Conservation (phyloP, 1,284 basidiomycete genomes). For the Ceratorhiza oryzae-sativae region DNA sequence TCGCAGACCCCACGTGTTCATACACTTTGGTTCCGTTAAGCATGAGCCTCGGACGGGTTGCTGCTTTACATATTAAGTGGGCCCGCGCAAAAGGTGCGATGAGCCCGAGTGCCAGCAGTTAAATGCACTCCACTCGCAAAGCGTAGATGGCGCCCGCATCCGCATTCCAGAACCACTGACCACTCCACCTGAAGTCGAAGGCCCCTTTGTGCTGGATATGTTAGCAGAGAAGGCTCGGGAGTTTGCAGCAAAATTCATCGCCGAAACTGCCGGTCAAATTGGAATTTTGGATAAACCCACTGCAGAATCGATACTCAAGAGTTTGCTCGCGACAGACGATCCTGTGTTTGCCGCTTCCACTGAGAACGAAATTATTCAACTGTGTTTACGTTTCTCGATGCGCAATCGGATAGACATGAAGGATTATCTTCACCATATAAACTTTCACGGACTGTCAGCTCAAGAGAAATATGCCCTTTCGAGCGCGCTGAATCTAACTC, state of each 20-base stretch:
- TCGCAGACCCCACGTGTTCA: no score
- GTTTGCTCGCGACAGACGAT: conserved; percentile 56
- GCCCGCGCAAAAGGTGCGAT: conserved; percentile 64
- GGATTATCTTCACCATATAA: conserved; percentile 59
- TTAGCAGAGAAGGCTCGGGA: conserved; percentile 57
- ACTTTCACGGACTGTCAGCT: conserved; percentile 61
- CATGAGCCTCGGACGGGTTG: conserved; percentile 61
- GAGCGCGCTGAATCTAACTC: conserved; percentile 52
- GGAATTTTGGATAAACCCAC: not conserved
- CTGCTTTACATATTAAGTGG: conserved; percentile 66
- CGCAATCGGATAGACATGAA: conserved; percentile 57
- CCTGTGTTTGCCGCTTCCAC: conserved; percentile 61
- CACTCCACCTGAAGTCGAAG: conserved; percentile 55
- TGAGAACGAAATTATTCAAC: conserved; percentile 64
- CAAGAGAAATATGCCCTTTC: conserved; percentile 62
- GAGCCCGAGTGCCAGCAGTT: conserved; percentile 69
- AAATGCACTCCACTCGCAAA: conserved; percentile 70
- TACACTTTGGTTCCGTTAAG: conserved; percentile 47
- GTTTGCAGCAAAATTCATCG: conserved; percentile 57
- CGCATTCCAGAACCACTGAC: conserved; percentile 63
- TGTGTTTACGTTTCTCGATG: conserved; percentile 57
- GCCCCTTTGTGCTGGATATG: conserved; percentile 61
- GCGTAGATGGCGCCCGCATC: conserved; percentile 67
- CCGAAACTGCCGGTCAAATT: conserved; percentile 36
- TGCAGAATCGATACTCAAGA: conserved; percentile 47